A percentile compares a stretch with the other conserved stretches of the same genome.
Evolutionary conservation across 2,329 filamentous ascomycete genomes (phyloP).

Genomic region (Alternaria dauci): DNA sequence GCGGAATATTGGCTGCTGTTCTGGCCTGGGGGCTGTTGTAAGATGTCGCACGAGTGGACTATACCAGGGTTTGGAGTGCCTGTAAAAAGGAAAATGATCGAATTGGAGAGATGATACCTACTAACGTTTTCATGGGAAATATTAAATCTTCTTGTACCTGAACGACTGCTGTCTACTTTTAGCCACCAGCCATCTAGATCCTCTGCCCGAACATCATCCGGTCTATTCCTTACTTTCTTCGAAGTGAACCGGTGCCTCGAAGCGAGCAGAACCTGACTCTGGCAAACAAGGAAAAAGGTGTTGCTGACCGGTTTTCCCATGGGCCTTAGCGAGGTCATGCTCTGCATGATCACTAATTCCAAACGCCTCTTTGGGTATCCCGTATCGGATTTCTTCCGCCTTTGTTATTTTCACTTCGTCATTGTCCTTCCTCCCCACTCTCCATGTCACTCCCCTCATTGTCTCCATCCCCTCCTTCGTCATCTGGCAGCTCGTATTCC

Average conservation of each 20-base stretch:
- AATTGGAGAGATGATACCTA: neutral
- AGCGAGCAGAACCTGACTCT: neutral
- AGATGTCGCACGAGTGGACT: neutral
- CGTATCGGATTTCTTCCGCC: neutral
- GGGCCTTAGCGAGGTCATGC: neutral
- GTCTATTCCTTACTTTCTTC: neutral
- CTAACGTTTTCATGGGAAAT: neutral
- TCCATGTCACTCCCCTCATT: neutral
- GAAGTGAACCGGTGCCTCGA: neutral
- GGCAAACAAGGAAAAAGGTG: too few species aligned
- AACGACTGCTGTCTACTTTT: neutral
- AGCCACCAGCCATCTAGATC: neutral
- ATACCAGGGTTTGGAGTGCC: too few species aligned
- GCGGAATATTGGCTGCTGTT: slow-evolving; percentile 27
- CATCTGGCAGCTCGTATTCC: neutral
- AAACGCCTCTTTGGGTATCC: neutral
- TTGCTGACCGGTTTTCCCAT: neutral
- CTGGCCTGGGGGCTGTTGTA: slow-evolving; percentile 30
- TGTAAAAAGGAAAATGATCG: too few species aligned
- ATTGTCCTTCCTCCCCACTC: neutral
- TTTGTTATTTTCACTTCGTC: neutral
- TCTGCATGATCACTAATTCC: neutral
- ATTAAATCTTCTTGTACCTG: neutral
- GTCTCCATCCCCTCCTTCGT: neutral
- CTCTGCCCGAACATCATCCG: neutral